Evolutionary conservation across 768 basidiomycete species (phyloP).

Genomic region (Pholiota molesta): DNA sequence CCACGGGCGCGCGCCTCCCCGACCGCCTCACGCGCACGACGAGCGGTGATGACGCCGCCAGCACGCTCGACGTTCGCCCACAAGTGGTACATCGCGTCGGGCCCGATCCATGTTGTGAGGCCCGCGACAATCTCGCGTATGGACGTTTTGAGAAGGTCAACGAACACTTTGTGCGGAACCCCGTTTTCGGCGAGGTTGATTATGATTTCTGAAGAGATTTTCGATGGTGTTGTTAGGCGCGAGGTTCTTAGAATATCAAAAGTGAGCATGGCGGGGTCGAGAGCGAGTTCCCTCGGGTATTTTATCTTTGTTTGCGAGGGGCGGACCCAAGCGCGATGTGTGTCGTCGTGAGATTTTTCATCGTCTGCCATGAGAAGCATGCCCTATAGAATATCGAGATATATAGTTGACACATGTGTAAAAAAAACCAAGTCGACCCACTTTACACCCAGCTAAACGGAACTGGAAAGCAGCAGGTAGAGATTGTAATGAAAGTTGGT

Average conservation of each 20-base stretch:
- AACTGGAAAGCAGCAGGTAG: conserved; percentile 54
- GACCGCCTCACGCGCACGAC: conserved; percentile 36
- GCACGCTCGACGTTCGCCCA: conserved; percentile 41
- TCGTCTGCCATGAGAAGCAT: conserved; percentile 37
- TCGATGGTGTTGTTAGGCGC: conserved; percentile 45
- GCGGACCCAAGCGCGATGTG: conserved; percentile 30
- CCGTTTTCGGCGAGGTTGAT: conserved; percentile 70
- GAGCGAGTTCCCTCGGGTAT: conserved; percentile 33
- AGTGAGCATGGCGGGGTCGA: conserved; percentile 45
- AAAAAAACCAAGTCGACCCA: conserved; percentile 15
- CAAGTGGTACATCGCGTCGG: conserved; percentile 43
- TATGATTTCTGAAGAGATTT: conserved; percentile 58
- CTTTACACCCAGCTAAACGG: conserved; percentile 52
- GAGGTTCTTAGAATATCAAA: conserved; percentile 57
- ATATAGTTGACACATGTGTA: not conserved
- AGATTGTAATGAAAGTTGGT: conserved; percentile 33
- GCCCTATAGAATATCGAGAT: conserved; percentile 29
- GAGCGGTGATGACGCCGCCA: conserved; percentile 41
- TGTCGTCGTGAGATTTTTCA: conserved; percentile 2
- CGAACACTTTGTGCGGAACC: conserved; percentile 47
- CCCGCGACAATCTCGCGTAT: conserved; percentile 37
- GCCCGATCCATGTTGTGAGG: conserved; percentile 49
- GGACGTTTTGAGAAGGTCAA: conserved; percentile 36
- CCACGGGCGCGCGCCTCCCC: conserved; percentile 49
- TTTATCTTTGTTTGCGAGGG: conserved; percentile 51